Percentiles rank a stretch among this genome's conserved stretches.
Evolutionary conservation across 768 basidiomycete species (phyloP).

Genomic region (Lentinula lateritia): DNA sequence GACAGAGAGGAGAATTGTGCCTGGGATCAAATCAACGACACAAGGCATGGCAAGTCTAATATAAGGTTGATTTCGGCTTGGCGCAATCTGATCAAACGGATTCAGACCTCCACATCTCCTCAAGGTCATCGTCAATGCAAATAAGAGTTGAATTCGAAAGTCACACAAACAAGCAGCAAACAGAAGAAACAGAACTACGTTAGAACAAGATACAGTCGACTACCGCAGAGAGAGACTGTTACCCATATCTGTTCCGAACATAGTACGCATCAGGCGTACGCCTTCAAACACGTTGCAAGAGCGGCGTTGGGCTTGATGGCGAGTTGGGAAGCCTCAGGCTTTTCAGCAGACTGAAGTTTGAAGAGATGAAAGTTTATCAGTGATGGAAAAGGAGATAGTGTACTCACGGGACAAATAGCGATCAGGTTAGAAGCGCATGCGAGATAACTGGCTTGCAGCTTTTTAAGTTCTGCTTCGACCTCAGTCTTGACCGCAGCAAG

Average conservation of each 20-base stretch:
- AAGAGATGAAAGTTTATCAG: neutral
- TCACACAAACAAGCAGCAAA: neutral
- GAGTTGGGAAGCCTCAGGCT: neutral
- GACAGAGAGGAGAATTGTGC: neutral
- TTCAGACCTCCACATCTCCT: too few relatives aligned
- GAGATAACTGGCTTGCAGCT: neutral
- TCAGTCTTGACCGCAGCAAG: neutral
- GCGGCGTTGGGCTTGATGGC: neutral
- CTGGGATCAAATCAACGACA: neutral
- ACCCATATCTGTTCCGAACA: neutral
- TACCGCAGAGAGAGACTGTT: too few relatives aligned
- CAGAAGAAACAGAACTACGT: neutral
- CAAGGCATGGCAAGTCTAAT: neutral
- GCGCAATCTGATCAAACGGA: neutral
- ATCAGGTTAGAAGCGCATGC: neutral
- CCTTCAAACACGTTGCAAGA: neutral
- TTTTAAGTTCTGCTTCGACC: neutral
- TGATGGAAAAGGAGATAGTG: neutral
- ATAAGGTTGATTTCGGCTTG: neutral
- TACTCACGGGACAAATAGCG: neutral
- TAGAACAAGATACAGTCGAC: too few relatives aligned
- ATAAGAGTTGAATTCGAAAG: neutral
- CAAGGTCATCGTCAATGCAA: too few relatives aligned
- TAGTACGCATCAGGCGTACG: neutral
- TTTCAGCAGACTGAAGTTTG: neutral